Conservation (phyloP, 352 stramenopile genomes). For the Phytophthora nicotianae region DNA sequence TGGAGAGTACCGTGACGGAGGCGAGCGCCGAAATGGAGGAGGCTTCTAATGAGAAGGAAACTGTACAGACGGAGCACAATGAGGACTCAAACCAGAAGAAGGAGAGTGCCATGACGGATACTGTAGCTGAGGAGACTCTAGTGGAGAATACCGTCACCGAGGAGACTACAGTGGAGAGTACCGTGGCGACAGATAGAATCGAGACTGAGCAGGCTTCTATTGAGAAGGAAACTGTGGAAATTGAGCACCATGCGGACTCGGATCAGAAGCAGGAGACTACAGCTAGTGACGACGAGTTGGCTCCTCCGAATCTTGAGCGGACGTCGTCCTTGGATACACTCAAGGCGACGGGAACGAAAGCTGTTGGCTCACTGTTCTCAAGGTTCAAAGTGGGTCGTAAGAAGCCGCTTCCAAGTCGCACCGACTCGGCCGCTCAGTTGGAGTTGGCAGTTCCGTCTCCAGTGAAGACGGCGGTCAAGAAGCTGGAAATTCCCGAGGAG, state of each 20-base stretch:
- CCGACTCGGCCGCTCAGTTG: slow-evolving; percentile 32
- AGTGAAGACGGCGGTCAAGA: slow-evolving; percentile 27
- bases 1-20: slow-evolving; percentile 1
- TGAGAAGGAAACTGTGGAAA: not conserved
- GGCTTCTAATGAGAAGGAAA: no score
- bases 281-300: slow-evolving; percentile 12
- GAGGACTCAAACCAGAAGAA: no score
- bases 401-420: slow-evolving; percentile 34
- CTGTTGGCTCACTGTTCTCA: slow-evolving; percentile 41
- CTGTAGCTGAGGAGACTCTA: not conserved
- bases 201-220: not conserved
- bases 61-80: not conserved
- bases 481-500: slow-evolving; percentile 38
- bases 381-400: slow-evolving; percentile 44
- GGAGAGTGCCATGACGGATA: not conserved
- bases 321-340: slow-evolving; percentile 30
- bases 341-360: slow-evolving; percentile 31
- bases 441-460: slow-evolving; percentile 26
- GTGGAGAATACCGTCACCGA: not conserved
- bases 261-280: slow-evolving; percentile 2
- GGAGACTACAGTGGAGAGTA: not conserved
- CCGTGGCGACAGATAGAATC: not conserved
- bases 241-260: not conserved
- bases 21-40: not conserved
- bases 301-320: slow-evolving; percentile 14